phyloP scores from a whole-genome alignment of 768 basidiomycete species.

The Hirschioporus abietinus region DNA sequence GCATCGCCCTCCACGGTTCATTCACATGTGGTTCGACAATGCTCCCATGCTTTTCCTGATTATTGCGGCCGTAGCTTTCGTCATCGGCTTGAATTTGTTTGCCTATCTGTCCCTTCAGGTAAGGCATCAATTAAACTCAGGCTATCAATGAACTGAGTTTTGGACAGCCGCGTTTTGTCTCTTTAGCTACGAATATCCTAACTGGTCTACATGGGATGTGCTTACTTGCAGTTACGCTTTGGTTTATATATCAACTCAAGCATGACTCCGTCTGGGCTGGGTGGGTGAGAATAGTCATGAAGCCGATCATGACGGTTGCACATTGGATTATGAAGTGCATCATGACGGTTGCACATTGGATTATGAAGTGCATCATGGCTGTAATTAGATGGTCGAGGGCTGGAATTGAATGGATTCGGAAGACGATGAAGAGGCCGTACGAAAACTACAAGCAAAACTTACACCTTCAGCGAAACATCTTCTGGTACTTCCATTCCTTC shows the following conservation, averaged over 20 bases:
- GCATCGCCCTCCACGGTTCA: background rate
- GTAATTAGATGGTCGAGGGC: too few species aligned
- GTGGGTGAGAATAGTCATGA: background rate
- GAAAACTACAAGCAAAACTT: background rate
- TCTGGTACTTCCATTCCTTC: background rate
- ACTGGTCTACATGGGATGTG: background rate
- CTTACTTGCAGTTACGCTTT: background rate
- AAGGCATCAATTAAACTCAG: background rate
- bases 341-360: too few species aligned
- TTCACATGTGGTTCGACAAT: background rate
- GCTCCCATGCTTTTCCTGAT: background rate
- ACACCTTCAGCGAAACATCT: background rate
- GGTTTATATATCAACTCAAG: background rate
- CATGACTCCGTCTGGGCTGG: background rate
- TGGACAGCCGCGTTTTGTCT: background rate
- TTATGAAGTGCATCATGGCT: too few species aligned
- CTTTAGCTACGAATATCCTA: background rate
- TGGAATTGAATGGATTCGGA: background rate
- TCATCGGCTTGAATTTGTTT: background rate
- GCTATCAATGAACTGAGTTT: background rate
- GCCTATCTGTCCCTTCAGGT: background rate
- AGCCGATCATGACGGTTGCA: background rate
- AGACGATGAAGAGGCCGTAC: background rate
- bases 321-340: too few species aligned
- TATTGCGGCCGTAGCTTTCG: background rate